Conservation (phyloP, 2,329 filamentous ascomycete genomes). For the Pestalotiopsis sp. region DNA sequence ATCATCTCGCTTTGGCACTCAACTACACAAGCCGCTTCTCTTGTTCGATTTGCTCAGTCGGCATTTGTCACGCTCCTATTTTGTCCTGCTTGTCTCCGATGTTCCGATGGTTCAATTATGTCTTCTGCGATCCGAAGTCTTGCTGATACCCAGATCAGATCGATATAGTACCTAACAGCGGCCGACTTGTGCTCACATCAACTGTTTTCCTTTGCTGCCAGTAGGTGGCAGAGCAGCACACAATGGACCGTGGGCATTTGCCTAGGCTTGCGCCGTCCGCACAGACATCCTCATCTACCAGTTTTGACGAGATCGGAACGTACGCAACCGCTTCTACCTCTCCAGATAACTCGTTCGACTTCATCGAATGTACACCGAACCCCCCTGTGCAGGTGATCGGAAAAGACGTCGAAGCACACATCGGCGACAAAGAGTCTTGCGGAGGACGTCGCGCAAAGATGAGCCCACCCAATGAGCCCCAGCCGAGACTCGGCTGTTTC, state of each 20-base stretch:
- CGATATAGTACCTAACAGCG: background rate
- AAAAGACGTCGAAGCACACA: background rate
- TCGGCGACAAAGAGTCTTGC: background rate
- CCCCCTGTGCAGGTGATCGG: background rate
- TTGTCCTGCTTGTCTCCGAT: no score
- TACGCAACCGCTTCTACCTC: background rate
- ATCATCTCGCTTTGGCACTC: no score
- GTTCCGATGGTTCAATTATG: no score
- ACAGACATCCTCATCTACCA: background rate
- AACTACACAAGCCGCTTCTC: no score
- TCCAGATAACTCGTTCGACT: background rate
- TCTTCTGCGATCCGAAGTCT: background rate
- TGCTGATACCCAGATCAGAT: background rate
- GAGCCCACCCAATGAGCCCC: background rate
- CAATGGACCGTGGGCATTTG: background rate
- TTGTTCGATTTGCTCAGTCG: no score
- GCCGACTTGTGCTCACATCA: background rate
- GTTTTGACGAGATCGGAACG: background rate
- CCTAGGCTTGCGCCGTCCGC: background rate
- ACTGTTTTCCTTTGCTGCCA: background rate
- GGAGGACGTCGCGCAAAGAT: background rate
- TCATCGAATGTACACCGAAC: background rate
- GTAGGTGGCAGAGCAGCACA: background rate
- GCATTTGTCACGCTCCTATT: no score
- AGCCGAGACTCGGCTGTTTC: background rate